These are phyloP conservation scores for Secale cereale DNA, from an alignment of 176 grass and related monocot genomes.

Conservation along the genomic window DNA sequence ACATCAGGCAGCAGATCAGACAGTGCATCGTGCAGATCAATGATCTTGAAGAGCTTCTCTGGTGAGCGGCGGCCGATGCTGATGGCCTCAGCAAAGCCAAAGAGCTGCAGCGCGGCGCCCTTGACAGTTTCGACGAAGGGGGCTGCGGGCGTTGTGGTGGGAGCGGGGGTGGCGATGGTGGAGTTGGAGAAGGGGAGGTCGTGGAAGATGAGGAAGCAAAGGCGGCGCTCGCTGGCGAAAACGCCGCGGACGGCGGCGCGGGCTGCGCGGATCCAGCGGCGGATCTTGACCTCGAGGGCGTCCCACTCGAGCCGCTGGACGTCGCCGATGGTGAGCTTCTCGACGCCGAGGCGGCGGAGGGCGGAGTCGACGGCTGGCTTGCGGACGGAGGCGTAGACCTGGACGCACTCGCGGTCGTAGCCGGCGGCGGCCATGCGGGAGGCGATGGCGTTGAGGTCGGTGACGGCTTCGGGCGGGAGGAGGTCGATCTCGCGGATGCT, in stretches of 20 bases:
- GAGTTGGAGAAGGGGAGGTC: slow-evolving; percentile 37
- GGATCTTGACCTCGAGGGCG: slow-evolving; percentile 65
- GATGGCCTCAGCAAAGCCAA: slow-evolving; percentile 86
- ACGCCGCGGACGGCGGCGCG: slow-evolving; percentile 58
- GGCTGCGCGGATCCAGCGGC: slow-evolving; percentile 84
- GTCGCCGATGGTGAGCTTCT: slow-evolving; percentile 93
- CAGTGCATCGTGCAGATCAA: slow-evolving; percentile 85
- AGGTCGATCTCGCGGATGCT: slow-evolving; percentile 95
- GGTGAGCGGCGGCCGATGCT: slow-evolving; percentile 83
- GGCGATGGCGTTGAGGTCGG: slow-evolving; percentile 66
- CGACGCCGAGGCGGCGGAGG: slow-evolving; percentile 75
- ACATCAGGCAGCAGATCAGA: slow-evolving; percentile 77
- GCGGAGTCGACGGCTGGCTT: slow-evolving; percentile 72
- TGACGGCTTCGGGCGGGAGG: slow-evolving; percentile 63
- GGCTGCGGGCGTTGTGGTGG: slow-evolving; percentile 33
- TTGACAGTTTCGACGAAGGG: slow-evolving; percentile 83
- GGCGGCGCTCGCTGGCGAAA: slow-evolving; percentile 82
- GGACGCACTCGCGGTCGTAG: slow-evolving; percentile 87
- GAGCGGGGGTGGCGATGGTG: slow-evolving; percentile 16
- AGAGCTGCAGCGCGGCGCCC: slow-evolving; percentile 81
- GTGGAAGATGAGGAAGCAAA: slow-evolving; percentile 79
- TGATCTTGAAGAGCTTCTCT: slow-evolving; percentile 93
- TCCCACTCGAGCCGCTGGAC: slow-evolving; percentile 85
- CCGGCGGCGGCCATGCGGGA: slow-evolving; percentile 64
- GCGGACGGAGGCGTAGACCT: slow-evolving; percentile 83